Evolutionary conservation across 768 basidiomycete species (phyloP), one percentile per base, ranked within the genome.

Genomic region (Phaeolepiota aurea): DNA sequence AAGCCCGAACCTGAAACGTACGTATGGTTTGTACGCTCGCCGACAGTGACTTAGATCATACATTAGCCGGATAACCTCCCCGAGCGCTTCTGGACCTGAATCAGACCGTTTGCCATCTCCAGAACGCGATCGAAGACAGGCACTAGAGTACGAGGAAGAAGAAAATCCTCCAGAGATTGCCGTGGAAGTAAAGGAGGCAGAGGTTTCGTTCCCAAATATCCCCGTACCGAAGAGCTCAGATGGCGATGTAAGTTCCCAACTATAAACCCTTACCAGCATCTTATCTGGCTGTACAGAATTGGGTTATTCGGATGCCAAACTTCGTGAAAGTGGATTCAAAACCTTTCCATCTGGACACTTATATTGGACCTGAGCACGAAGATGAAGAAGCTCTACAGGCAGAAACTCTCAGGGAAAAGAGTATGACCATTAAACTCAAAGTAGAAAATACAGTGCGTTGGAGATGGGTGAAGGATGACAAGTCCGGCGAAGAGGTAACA

Each of bases 371-470:
- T 13, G 88, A 90, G 51, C 81, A 86, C 21, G 86, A 87, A 21
- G 79, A 81, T 15, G 80, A 77, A 31, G 76, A 82, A 37, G 52
- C 64, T 12, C 68, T 72, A 20, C 66, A 74, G 38, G 71, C 65
- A 7, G 79, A 80, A 42, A 77, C 70, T 11, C 59, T 79, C 16
- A 77, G 80, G 40, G 84, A 88, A 59, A 82, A 81, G 61, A 84
- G 82, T 42, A 87, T 86, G 80, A 72, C 77, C 32, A 82, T 88
- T 53, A 90, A 88, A 56, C 73, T 88, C 37, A 83, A 87, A 49
- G 87, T 96, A 5, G 88, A 91, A 66, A 96, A 96, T 58, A 93
- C 92, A 3, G 72, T 98, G 14, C 76, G 96, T 28, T 99, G 96
- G 96, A 79, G 82, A 51, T 99, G 96, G 96, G 70, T 71, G 1